Conservation (phyloP, 1,139 yeast species). For the Pichia sp. region DNA sequence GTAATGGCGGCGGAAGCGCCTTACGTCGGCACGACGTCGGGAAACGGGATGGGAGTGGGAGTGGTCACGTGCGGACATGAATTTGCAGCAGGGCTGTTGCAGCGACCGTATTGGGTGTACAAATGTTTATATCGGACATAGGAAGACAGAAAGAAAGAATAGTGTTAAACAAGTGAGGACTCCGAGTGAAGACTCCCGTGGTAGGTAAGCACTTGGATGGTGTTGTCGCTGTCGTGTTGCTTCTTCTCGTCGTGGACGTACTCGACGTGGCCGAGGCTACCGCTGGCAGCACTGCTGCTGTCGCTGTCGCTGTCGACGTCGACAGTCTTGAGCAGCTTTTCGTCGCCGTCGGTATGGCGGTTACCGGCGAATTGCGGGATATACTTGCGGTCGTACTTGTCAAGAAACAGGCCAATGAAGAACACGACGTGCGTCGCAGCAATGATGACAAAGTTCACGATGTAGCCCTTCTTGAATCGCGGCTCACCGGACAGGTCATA, state of each 20-base stretch:
- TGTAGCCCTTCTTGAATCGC: constrained; percentile 43
- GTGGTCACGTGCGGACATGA: background rate
- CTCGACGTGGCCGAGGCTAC: background rate
- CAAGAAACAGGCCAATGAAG: constrained; percentile 18
- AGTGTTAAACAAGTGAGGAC: no score
- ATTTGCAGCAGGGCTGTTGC: background rate
- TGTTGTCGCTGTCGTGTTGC: no score
- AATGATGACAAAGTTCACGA: constrained; percentile 44
- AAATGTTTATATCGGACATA: no score
- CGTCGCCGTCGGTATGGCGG: constrained; percentile 11
- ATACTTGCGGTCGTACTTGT: constrained; percentile 18
- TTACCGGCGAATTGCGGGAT: constrained; percentile 19
- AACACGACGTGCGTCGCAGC: constrained; percentile 19
- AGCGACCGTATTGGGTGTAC: no score
- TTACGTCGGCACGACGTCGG: no score
- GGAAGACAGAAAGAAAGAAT: no score
- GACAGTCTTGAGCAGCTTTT: background rate
- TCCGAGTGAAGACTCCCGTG: no score
- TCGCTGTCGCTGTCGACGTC: background rate
- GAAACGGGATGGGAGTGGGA: no score
- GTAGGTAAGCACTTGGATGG: no score
- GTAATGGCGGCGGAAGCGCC: background rate
- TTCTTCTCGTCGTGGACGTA: background rate
- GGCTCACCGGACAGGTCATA: constrained; percentile 48
- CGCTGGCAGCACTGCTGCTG: background rate